Evolutionary conservation across 2,329 filamentous ascomycete species (phyloP).

Genomic region (Volutella citrinella): DNA sequence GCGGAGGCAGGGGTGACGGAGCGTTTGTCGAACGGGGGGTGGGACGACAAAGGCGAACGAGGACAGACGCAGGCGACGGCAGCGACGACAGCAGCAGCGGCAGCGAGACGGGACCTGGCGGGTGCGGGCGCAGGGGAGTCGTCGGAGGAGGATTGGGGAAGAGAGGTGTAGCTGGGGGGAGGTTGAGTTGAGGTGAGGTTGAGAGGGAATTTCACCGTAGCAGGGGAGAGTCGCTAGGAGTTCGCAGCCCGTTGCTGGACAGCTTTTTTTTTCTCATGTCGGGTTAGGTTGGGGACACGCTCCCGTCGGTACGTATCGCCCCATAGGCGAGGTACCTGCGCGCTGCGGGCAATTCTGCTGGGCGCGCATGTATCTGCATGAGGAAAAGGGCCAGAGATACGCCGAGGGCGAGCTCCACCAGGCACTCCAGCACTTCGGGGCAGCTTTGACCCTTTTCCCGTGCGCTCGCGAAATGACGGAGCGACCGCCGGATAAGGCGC

Average conservation of each 20-base stretch:
- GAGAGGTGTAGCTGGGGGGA: conserved; percentile 25
- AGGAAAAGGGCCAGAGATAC: conserved; percentile 19
- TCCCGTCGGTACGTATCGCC: conserved; percentile 27
- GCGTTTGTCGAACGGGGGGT: too few relatives aligned
- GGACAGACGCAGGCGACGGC: too few relatives aligned
- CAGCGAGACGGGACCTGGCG: too few relatives aligned
- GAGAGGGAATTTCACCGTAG: conserved; percentile 29
- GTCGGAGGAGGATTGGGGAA: conserved; percentile 8
- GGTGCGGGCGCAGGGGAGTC: too few relatives aligned
- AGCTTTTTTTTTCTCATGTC: conserved; percentile 31
- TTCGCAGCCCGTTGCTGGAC: conserved; percentile 21
- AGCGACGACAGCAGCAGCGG: too few relatives aligned
- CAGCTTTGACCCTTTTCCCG: conserved; percentile 27
- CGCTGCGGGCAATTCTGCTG: conserved; percentile 8
- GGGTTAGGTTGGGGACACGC: too few relatives aligned
- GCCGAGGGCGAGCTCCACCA: too few relatives aligned
- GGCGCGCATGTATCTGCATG: conserved; percentile 18
- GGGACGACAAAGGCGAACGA: conserved; percentile 11
- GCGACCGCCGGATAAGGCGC: too few relatives aligned
- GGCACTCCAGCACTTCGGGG: too few relatives aligned
- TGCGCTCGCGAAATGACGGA: conserved; percentile 19
- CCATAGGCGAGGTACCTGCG: conserved; percentile 25
- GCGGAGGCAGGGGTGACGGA: too few relatives aligned
- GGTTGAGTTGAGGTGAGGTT: conserved; percentile 25
- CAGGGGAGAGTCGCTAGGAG: conserved; percentile 13